A percentile compares a stretch with the other conserved stretches of the same genome.
These are phyloP conservation scores for Bonnemaisonia californica DNA, from an alignment of 31 red algal genomes.

Conservation along the genomic window DNA sequence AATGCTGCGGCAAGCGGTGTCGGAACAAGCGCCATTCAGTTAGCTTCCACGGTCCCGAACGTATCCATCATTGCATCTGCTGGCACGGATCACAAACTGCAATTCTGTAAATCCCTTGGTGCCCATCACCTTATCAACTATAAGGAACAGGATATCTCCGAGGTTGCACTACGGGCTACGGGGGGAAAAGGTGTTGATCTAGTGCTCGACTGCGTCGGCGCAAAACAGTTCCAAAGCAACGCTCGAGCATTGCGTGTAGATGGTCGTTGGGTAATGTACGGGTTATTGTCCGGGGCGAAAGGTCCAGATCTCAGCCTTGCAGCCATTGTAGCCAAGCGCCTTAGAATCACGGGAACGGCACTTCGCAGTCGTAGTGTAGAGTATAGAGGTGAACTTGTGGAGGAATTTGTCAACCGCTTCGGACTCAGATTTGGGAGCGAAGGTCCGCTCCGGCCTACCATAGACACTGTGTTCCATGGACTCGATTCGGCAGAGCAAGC, in stretches of 20 bases:
- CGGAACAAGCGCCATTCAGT: constrained; percentile 83
- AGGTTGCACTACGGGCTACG: constrained; percentile 24
- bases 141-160: constrained; percentile 35
- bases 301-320: constrained; percentile 39
- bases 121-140: constrained; percentile 65
- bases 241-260: constrained; percentile 47
- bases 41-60: constrained; percentile 54
- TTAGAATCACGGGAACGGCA: constrained; percentile 77
- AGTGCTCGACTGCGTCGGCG: constrained; percentile 93
- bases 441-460: constrained; percentile 35
- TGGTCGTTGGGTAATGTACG: constrained; percentile 89
- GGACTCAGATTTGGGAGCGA: constrained; percentile 28
- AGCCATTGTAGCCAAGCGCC: constrained; percentile 71
- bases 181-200: constrained; percentile 64
- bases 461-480: constrained; percentile 43
- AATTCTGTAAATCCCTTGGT: constrained; percentile 64
- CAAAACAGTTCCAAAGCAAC: constrained; percentile 57
- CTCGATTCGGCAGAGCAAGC: constrained; percentile 32
- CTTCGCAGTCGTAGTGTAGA: constrained; percentile 66
- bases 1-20: constrained; percentile 84
- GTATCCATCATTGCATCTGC: constrained; percentile 79
- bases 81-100: constrained; percentile 55
- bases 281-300: constrained; percentile 67
- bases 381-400: constrained; percentile 68
- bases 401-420: constrained; percentile 37